phyloP scores from a whole-genome alignment of 805 yeast species.

The Wickerhamiella brachini region DNA sequence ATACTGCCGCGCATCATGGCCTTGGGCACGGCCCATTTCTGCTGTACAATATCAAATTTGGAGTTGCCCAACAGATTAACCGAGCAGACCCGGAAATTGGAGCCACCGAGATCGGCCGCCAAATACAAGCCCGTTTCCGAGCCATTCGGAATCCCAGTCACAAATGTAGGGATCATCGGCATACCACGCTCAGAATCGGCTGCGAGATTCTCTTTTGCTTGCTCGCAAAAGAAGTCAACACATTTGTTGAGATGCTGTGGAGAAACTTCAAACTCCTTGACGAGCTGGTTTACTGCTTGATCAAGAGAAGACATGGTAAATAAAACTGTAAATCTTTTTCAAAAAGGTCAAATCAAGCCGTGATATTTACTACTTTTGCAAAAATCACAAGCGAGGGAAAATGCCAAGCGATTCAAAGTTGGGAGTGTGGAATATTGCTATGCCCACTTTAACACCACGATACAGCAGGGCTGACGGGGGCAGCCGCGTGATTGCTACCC shows the following conservation, averaged over 20 bases:
- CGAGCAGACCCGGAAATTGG: conserved; percentile 90
- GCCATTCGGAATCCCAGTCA: conserved; percentile 76
- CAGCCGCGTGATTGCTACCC: not conserved
- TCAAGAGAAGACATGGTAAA: not conserved
- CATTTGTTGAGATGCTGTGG: conserved; percentile 5
- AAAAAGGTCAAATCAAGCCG: not conserved
- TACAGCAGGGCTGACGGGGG: not conserved
- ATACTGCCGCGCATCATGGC: conserved; percentile 55
- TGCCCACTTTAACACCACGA: not conserved
- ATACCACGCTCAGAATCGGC: conserved; percentile 20
- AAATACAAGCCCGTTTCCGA: conserved; percentile 66
- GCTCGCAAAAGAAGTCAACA: conserved; percentile 13
- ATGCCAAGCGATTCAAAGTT: not conserved
- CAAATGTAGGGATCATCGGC: conserved; percentile 83
- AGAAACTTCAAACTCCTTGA: conserved; percentile 9
- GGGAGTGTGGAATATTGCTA: not conserved
- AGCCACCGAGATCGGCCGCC: conserved; percentile 94
- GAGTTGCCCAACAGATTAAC: conserved; percentile 48
- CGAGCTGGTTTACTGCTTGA: conserved; percentile 5
- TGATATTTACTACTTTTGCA: not conserved
- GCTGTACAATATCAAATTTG: conserved; percentile 62
- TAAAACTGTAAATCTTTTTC: not conserved
- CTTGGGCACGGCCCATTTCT: conserved; percentile 65
- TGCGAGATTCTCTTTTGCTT: conserved; percentile 22
- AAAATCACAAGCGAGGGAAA: not conserved